Base-by-base conservation (phyloP, 192 early-diverging fungal species). In the Dimargaris cristalligena region DNA sequence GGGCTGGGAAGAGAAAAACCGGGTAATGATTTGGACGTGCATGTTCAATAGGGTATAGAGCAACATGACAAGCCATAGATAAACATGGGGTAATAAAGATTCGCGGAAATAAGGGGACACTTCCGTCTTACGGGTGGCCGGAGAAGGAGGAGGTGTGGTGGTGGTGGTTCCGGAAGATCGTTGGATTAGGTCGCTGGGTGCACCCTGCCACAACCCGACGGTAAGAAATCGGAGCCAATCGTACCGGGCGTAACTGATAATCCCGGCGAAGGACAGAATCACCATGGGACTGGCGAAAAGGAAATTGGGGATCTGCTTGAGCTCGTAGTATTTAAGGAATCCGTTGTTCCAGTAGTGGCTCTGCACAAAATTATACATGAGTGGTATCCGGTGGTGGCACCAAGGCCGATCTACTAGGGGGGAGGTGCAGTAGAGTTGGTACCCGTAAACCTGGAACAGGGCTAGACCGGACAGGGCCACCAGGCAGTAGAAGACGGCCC, bases 231-330 rank as follows among this genome's bases (percentile, higher is more conserved):
- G 73, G 25, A 34, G 38, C 10, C 60, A 60, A 60, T 91, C 80
- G 58, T 71, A 61, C 23, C 54, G 49, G 10, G 63, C 60, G 63
- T 86, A 92, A 4, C 61, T 60, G 31, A 47, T 63, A 33, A 95
- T 69, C 0, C 84, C 88, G 32, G 62, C 63, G 0, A 72, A 41
- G n/a, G 83, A 83, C 8, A 91, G 69, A 0, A 61, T 44, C 33
- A 86, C 73, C 72, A 91, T 88, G 4, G 92, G 92, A 22, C 75
- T 65, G 0, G 90, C 90, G 26, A 96, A 71, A 16, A 87, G 61
- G 74, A 96, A 96, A 71, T 93, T 93, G 6, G 90, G 90, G n/a
- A 91, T 72, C 65, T 96, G 87, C 55, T 83, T 76, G 11, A 80
- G 32, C 29, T 85, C 77, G 60, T 81, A 96, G 70, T 96, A 96